Conservation (phyloP, 805 yeast genomes). For the Debaryomyces castellii region DNA sequence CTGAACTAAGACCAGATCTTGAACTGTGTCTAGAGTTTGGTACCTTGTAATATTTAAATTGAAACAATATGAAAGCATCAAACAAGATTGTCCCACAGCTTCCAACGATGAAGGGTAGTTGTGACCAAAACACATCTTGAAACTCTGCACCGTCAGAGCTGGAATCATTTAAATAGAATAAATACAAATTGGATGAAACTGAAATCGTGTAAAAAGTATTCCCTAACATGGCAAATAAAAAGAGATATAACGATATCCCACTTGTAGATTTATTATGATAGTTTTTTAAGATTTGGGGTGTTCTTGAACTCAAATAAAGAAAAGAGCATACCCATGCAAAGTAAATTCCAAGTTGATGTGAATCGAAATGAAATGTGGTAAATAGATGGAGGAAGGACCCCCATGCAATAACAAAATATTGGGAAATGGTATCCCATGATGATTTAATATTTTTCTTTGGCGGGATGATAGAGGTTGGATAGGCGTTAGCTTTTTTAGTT, state of each 20-base stretch:
- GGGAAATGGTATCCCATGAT: neutral
- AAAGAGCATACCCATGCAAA: conserved; percentile 36
- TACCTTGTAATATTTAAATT: conserved; percentile 23
- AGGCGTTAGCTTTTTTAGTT: conserved; percentile 10
- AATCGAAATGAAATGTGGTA: neutral
- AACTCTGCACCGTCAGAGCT: conserved; percentile 21
- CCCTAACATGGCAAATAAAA: conserved; percentile 36
- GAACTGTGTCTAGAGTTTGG: conserved; percentile 1
- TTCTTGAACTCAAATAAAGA: conserved; percentile 30
- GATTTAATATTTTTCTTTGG: neutral
- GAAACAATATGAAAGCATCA: conserved; percentile 34
- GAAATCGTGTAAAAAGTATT: conserved; percentile 35
- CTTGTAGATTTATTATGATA: conserved; percentile 26
- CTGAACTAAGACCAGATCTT: neutral
- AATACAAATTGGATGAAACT: conserved; percentile 27
- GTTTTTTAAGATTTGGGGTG: conserved; percentile 38
- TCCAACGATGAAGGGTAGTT: conserved; percentile 78
- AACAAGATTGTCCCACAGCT: conserved; percentile 79
- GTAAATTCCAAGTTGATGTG: conserved; percentile 19
- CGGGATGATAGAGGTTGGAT: conserved; percentile 3
- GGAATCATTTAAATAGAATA: conserved; percentile 16
- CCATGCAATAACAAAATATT: neutral
- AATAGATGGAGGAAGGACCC: neutral
- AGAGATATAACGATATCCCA: conserved; percentile 35
- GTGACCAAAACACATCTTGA: conserved; percentile 52